Percentiles rank a stretch among this genome's conserved stretches.
Evolutionary conservation across 176 grass and related monocot species (phyloP).

Genomic region (Areca catechu): DNA sequence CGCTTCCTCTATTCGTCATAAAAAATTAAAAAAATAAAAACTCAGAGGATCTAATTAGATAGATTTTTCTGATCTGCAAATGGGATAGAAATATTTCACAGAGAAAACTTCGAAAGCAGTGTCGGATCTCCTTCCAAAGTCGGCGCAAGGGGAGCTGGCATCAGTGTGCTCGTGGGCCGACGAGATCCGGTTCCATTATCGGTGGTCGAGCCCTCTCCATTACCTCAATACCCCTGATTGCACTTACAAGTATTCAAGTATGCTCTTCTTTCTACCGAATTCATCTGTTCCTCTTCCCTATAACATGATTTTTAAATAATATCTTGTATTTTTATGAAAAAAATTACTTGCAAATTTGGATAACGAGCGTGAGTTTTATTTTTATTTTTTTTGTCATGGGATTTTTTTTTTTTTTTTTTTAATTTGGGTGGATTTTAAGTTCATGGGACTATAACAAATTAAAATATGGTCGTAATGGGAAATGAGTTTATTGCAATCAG

Average conservation of each 20-base stretch:
- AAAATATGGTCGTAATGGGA: too few relatives aligned
- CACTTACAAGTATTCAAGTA: constrained; percentile 52
- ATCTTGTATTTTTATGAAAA: too few relatives aligned
- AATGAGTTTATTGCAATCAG: too few relatives aligned
- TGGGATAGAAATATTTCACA: constrained; percentile 40
- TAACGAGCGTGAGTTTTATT: too few relatives aligned
- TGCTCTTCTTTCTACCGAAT: background rate
- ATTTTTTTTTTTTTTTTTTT: too few relatives aligned
- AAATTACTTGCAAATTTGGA: background rate
- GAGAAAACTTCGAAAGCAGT: constrained; percentile 29
- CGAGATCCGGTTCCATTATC: constrained; percentile 31
- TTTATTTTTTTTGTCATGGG: too few relatives aligned
- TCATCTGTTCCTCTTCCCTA: too few relatives aligned
- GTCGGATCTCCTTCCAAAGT: constrained; percentile 35
- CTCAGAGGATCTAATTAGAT: background rate
- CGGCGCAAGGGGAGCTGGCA: constrained; percentile 42
- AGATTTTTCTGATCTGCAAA: background rate
- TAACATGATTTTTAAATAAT: too few relatives aligned
- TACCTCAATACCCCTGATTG: constrained; percentile 50
- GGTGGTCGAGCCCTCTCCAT: constrained; percentile 54
- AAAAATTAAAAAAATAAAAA: background rate
- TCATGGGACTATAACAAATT: too few relatives aligned
- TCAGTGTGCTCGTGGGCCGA: constrained; percentile 60
- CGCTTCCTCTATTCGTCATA: too few relatives aligned
- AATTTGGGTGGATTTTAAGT: too few relatives aligned